A percentile compares a stretch with the other conserved stretches of the same genome.
phyloP scores from a whole-genome alignment of 2,329 filamentous ascomycete species.

The Botryosphaeria dothidea region DNA sequence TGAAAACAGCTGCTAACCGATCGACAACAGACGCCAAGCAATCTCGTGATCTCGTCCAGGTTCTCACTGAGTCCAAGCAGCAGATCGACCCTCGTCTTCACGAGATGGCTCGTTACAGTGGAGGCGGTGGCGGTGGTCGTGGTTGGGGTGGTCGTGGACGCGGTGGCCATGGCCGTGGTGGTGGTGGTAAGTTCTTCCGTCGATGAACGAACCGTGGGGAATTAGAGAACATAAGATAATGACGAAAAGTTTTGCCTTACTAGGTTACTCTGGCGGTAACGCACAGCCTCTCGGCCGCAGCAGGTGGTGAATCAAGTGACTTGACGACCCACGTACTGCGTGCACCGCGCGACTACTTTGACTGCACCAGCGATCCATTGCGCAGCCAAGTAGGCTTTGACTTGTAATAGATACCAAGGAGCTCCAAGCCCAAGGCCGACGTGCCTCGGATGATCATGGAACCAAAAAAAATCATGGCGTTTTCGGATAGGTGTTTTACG shows the following conservation, averaged over 20 bases:
- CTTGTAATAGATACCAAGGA: slow-evolving; percentile 12
- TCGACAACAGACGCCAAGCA: slow-evolving; percentile 50
- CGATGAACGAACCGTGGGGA: slow-evolving; percentile 6
- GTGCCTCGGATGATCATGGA: not conserved
- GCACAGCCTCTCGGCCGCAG: slow-evolving; percentile 41
- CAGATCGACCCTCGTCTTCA: slow-evolving; percentile 92
- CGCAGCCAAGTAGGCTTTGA: slow-evolving; percentile 13
- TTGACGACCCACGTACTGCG: not conserved
- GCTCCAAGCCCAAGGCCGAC: slow-evolving; percentile 1
- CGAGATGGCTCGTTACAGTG: slow-evolving; percentile 93
- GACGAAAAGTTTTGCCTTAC: not conserved
- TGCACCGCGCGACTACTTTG: slow-evolving; percentile 1
- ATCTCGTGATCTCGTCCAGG: slow-evolving; percentile 92
- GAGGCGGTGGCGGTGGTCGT: slow-evolving; percentile 73
- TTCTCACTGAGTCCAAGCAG: slow-evolving; percentile 96
- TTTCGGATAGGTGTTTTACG: slow-evolving; percentile 14
- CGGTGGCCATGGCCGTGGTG: slow-evolving; percentile 63
- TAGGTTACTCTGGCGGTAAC: slow-evolving; percentile 33
- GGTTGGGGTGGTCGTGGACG: slow-evolving; percentile 69
- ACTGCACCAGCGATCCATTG: not conserved
- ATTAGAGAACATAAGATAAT: slow-evolving; percentile 7
- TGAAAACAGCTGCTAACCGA: slow-evolving; percentile 19
- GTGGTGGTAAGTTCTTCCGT: slow-evolving; percentile 44
- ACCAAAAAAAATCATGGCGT: slow-evolving; percentile 17
- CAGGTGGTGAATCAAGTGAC: slow-evolving; percentile 37